These are phyloP conservation scores for Amoeboaphelidium protococcarum DNA, from an alignment of 371 early-diverging fungal species.

Conservation along the genomic window DNA sequence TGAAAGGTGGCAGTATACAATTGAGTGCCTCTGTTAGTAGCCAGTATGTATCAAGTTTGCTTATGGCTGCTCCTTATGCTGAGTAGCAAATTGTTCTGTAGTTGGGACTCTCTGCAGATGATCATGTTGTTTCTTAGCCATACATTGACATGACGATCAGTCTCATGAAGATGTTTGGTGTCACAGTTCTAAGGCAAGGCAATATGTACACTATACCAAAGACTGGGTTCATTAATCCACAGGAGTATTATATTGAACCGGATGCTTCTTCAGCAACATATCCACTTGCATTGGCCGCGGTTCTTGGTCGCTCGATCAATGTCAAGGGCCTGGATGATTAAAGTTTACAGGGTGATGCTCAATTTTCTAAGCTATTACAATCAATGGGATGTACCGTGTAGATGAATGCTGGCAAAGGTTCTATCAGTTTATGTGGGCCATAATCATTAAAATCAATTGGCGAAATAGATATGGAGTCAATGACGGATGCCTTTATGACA, in stretches of 20 bases:
- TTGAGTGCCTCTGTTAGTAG: conserved; percentile 77
- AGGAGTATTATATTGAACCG: conserved; percentile 63
- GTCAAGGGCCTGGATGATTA: conserved; percentile 67
- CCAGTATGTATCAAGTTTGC: conserved; percentile 87
- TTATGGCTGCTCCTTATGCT: conserved; percentile 85
- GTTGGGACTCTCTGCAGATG: conserved; percentile 37
- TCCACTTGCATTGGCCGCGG: conserved; percentile 88
- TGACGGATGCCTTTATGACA: conserved; percentile 95
- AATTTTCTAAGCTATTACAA: conserved; percentile 72
- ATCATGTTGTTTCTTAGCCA: conserved; percentile 80
- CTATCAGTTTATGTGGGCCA: conserved; percentile 60
- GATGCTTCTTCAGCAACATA: conserved; percentile 94
- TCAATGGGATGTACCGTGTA: conserved; percentile 72
- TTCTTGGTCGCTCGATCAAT: conserved; percentile 61
- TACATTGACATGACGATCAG: conserved; percentile 92
- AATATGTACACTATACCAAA: conserved; percentile 59
- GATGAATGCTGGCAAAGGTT: conserved; percentile 61
- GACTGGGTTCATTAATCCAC: conserved; percentile 47
- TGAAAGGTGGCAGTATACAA: conserved; percentile 64
- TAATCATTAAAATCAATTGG: conserved; percentile 41
- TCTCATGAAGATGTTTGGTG: conserved; percentile 71
- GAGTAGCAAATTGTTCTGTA: conserved; percentile 38
- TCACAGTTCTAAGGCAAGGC: conserved; percentile 30
- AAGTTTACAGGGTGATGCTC: conserved; percentile 65
- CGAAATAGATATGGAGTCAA: conserved; percentile 79